These are phyloP conservation scores for Claviceps capensis DNA, from an alignment of 2,329 filamentous ascomycete species.

Conservation along the genomic window DNA sequence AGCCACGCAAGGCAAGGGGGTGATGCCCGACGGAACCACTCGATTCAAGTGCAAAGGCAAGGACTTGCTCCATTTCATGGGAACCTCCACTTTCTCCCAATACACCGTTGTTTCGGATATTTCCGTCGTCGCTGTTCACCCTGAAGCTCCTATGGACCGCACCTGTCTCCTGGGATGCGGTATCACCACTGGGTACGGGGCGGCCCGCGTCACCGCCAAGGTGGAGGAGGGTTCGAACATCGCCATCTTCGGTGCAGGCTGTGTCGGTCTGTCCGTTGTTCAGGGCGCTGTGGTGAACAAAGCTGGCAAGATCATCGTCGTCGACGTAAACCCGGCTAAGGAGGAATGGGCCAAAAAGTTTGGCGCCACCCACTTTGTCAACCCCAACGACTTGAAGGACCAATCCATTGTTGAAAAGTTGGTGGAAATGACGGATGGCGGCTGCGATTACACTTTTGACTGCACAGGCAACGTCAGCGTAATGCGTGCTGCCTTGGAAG, in stretches of 20 bases:
- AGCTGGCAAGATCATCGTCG: slow-evolving; percentile 62
- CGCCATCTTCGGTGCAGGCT: slow-evolving; percentile 89
- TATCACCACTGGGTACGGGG: slow-evolving; percentile 97
- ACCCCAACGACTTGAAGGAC: slow-evolving; percentile 65
- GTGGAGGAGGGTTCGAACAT: slow-evolving; percentile 83
- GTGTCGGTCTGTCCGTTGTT: slow-evolving; percentile 87
- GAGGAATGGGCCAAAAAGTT: slow-evolving; percentile 90
- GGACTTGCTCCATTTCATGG: slow-evolving; percentile 97
- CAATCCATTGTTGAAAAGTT: slow-evolving; percentile 85
- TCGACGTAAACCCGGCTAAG: slow-evolving; percentile 72
- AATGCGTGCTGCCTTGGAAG: slow-evolving; percentile 90
- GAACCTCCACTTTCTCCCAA: slow-evolving; percentile 95
- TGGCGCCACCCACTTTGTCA: slow-evolving; percentile 92
- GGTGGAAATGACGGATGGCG: slow-evolving; percentile 94
- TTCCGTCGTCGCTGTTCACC: slow-evolving; percentile 86
- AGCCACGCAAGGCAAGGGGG: slow-evolving; percentile 84
- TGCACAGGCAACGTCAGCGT: slow-evolving; percentile 95
- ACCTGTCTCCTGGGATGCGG: slow-evolving; percentile 94
- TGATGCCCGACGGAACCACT: slow-evolving; percentile 94
- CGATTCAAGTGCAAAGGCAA: slow-evolving; percentile 93
- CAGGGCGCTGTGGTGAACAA: slow-evolving; percentile 83
- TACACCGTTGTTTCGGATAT: slow-evolving; percentile 98
- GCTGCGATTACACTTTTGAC: slow-evolving; percentile 98
- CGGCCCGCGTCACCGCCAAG: slow-evolving; percentile 82
- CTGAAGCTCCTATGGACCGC: slow-evolving; percentile 85